Evolutionary conservation across 257 asterid genomes (phyloP).

Genomic region (Solanum lignicaule): DNA sequence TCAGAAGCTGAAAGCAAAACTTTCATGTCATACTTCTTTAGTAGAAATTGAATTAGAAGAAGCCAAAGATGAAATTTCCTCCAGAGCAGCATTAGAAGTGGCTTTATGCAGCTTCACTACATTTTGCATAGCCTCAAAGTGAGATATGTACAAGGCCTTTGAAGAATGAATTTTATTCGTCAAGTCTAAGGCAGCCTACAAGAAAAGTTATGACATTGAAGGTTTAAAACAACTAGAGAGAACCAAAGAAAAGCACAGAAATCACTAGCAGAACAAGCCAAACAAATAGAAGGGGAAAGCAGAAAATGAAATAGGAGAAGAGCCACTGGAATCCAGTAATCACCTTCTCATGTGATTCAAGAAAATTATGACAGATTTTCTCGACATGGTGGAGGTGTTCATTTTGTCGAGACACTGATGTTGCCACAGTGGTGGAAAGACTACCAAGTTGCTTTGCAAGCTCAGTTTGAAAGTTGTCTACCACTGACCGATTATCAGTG

Average conservation of each 20-base stretch:
- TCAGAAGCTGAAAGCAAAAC: not conserved
- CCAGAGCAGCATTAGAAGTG: constrained; percentile 53
- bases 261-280: not conserved
- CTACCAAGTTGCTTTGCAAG: constrained; percentile 46
- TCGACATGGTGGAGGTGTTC: constrained; percentile 57
- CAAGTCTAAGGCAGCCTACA: constrained; percentile 48
- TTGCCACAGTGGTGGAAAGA: constrained; percentile 42
- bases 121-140: constrained; percentile 74
- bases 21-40: constrained; percentile 40
- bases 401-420: constrained; percentile 50
- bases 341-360: constrained; percentile 60
- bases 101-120: constrained; percentile 68
- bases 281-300: not conserved
- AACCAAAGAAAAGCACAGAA: not conserved
- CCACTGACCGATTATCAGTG: constrained; percentile 51
- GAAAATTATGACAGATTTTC: constrained; percentile 45
- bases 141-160: constrained; percentile 49
- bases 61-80: constrained; percentile 49
- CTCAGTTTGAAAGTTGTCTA: constrained; percentile 51
- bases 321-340: not conserved
- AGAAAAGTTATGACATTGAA: not conserved
- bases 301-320: not conserved
- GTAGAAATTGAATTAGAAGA: constrained; percentile 35
- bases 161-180: constrained; percentile 46
- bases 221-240: not conserved